Percentiles rank a stretch among this genome's conserved stretches.
These are phyloP conservation scores for Notholithocarpus densiflorus DNA, from an alignment of 306 rosid species.

Conservation along the genomic window DNA sequence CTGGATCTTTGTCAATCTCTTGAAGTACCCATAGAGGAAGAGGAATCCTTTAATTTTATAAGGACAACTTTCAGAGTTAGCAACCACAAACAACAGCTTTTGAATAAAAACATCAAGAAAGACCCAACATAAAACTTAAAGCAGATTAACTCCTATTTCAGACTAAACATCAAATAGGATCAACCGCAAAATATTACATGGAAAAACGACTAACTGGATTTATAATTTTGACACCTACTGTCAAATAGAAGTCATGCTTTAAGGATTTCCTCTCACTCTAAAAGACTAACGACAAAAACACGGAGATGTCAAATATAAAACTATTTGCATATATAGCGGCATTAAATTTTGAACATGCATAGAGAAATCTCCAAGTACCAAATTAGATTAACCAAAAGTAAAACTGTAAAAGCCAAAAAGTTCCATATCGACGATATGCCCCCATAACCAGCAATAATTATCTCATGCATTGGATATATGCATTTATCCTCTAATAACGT, in stretches of 20 bases:
- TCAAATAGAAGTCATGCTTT: background rate
- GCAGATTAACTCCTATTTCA: constrained; percentile 21
- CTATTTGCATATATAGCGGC: background rate
- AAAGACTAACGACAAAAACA: background rate
- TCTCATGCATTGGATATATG: too few species aligned
- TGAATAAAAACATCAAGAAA: constrained; percentile 27
- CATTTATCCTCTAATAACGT: too few species aligned
- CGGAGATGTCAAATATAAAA: background rate
- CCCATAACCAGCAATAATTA: too few species aligned
- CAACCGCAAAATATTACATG: background rate
- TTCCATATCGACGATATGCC: background rate
- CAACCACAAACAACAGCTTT: constrained; percentile 2
- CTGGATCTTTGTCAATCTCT: constrained; percentile 72
- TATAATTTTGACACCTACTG: background rate
- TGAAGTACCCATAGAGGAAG: constrained; percentile 88
- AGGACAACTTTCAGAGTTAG: constrained; percentile 35
- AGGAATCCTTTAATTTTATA: constrained; percentile 60
- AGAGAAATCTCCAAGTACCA: background rate
- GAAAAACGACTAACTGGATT: background rate
- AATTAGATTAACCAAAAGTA: background rate
- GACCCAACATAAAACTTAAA: constrained; percentile 24
- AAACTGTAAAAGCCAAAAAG: background rate
- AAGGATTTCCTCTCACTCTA: background rate
- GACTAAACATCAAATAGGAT: constrained; percentile 14
- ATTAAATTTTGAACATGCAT: background rate